These are phyloP conservation scores for Acanthamoeba healyi DNA, from an alignment of 208 protist genomes.

Conservation along the genomic window DNA sequence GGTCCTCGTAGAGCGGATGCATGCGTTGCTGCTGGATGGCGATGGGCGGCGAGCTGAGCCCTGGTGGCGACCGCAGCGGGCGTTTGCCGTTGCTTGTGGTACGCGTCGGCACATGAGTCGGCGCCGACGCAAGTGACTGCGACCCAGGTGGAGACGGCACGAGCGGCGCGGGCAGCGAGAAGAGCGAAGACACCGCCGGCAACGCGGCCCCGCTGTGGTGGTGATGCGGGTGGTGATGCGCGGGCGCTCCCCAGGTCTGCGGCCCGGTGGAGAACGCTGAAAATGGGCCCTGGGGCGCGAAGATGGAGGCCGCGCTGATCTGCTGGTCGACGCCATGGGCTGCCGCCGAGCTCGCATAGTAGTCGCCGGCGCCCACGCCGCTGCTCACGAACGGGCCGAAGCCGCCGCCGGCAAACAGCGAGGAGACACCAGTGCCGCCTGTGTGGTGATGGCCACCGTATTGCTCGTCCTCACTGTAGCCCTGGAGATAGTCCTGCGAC, in stretches of 20 bases:
- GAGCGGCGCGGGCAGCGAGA: constrained; percentile 5
- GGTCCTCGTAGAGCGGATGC: background rate
- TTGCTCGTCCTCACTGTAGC: background rate
- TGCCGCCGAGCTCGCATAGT: background rate
- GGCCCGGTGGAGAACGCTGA: background rate
- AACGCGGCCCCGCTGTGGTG: background rate
- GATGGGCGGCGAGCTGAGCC: constrained; percentile 14
- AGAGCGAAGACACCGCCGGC: background rate
- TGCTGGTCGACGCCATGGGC: background rate
- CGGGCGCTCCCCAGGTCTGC: background rate
- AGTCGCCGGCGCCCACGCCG: background rate
- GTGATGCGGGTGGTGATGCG: background rate
- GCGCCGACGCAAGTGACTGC: too few species aligned
- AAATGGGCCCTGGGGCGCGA: background rate
- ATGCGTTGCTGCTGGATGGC: background rate
- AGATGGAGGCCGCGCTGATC: constrained; percentile 6
- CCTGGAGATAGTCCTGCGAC: background rate
- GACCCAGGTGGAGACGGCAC: background rate
- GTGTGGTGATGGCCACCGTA: background rate
- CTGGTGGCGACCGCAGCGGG: background rate
- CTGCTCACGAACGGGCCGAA: background rate
- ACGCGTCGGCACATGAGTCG: too few species aligned
- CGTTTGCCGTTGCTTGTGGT: too few species aligned
- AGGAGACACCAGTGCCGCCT: background rate
- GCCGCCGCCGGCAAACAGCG: background rate